Base-by-base conservation (phyloP, 768 basidiomycete genomes). In the Termitomyces sp. region DNA sequence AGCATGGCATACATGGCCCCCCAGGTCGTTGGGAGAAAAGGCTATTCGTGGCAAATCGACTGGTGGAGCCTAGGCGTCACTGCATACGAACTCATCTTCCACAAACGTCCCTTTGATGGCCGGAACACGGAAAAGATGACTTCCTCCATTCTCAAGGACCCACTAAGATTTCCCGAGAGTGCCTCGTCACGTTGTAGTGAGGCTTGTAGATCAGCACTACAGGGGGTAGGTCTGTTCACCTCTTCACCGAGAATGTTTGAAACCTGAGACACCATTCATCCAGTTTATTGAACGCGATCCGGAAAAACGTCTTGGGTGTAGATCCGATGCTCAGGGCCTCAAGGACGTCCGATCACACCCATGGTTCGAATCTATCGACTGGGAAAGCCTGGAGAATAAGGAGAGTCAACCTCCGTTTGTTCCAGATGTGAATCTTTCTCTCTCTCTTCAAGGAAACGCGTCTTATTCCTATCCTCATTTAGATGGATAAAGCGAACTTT, bases 1-100 rank as follows among this genome's bases (percentile, higher is more conserved):
- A 95, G 92, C 69, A 96, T 99, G 94, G 96, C 97, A 0, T 99
- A 99, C 77, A 99, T 99, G 97, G 96, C 96, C 10, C 96, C 96
- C 0, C 94, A 99, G 73, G 90, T 99, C n/a, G 81, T 98, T 48
- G 86, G 84, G 56, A 88, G 91, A 69, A 89, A 87, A 69, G 97
- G 97, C 15, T 99, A 99, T 73, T 90, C 91, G 4, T 95, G 92
- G 83, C 87, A 87, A 53, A 84, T 93, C 54, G 96, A 98, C 72
- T 97, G 93, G 91, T 98, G 96, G 96, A 94, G 92, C 70, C 80
- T 98, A 20, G 96, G 96, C 36, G 81, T 97, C 59, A 90, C 91
- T 32, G 89, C 87, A 61, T 96, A 91, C 74, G 96, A 98, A 69
- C 83, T 97, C n/a, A 74, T 96, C 36, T 92, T 91, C 77, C 83